Evolutionary conservation across 331 rosid genomes (phyloP).

Genomic region (Quercus tomentella): DNA sequence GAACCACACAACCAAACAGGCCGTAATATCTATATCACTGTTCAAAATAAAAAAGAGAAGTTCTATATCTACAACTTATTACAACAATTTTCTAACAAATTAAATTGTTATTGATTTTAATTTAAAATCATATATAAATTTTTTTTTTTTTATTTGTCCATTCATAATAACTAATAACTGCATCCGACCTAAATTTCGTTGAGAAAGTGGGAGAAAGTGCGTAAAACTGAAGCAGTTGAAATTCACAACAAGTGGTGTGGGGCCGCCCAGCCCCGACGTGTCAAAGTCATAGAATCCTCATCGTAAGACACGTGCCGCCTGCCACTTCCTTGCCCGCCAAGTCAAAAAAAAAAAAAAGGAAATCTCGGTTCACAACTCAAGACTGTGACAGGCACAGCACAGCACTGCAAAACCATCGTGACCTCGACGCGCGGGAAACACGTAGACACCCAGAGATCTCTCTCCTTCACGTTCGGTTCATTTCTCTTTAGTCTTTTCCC

Average conservation of each 20-base stretch:
- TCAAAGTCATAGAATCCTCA: background rate
- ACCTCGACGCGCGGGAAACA: background rate
- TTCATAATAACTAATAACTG: rapidly evolving
- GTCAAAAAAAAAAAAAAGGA: conserved; percentile 14
- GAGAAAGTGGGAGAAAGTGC: rapidly evolving
- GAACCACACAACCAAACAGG: no score
- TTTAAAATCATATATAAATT: no score
- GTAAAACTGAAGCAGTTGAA: no score
- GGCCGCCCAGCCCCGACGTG: background rate
- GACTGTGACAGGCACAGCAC: no score
- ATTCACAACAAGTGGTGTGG: no score
- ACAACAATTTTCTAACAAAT: no score
- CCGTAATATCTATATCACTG: no score
- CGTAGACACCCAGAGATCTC: background rate
- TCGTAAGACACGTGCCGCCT: conserved; percentile 19
- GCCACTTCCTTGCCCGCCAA: conserved; percentile 31
- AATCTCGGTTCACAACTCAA: background rate
- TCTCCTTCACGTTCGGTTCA: no score
- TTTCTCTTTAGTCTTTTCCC: background rate
- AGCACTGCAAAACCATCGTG: background rate
- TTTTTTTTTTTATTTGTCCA: no score
- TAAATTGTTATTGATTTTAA: rapidly evolving
- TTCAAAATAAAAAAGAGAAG: no score
- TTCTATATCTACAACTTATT: no score
- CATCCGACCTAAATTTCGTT: no score